phyloP scores from a whole-genome alignment of 768 basidiomycete genomes.

The Phylloporus sp. region DNA sequence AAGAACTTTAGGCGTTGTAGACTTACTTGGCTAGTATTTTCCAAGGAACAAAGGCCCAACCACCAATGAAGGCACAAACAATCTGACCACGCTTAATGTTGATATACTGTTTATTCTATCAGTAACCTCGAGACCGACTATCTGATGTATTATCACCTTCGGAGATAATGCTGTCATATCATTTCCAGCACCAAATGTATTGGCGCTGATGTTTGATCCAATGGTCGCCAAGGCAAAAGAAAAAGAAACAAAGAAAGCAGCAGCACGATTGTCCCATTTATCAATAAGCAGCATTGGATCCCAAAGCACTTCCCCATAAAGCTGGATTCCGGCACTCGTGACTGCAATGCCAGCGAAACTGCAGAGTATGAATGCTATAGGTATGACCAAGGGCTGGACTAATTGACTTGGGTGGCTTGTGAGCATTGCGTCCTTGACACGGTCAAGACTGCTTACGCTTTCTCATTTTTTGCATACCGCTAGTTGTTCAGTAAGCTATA shows the following conservation, averaged over 20 bases:
- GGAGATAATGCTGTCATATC: constrained; percentile 80
- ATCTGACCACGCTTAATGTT: constrained; percentile 29
- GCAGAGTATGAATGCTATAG: constrained; percentile 70
- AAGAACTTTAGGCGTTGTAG: background rate
- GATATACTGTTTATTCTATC: constrained; percentile 21
- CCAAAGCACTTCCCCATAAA: constrained; percentile 73
- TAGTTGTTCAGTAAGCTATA: constrained; percentile 21
- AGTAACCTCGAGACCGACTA: background rate
- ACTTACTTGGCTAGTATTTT: constrained; percentile 58
- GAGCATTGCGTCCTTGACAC: background rate
- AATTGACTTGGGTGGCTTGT: constrained; percentile 48
- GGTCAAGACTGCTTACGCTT: constrained; percentile 42
- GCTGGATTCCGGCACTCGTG: constrained; percentile 65
- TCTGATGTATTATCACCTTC: constrained; percentile 18
- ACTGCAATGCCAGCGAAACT: constrained; percentile 80
- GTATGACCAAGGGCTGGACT: constrained; percentile 73
- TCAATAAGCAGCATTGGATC: constrained; percentile 74
- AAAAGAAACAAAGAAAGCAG: constrained; percentile 78
- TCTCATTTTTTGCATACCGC: constrained; percentile 71
- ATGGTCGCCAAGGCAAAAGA: constrained; percentile 70
- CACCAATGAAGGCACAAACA: constrained; percentile 38
- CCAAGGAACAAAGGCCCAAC: constrained; percentile 85
- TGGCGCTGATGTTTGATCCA: constrained; percentile 75
- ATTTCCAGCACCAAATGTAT: constrained; percentile 71
- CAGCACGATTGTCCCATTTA: constrained; percentile 81